Conservation (phyloP, 176 grass and related monocot species). For the Eleusine indica region DNA sequence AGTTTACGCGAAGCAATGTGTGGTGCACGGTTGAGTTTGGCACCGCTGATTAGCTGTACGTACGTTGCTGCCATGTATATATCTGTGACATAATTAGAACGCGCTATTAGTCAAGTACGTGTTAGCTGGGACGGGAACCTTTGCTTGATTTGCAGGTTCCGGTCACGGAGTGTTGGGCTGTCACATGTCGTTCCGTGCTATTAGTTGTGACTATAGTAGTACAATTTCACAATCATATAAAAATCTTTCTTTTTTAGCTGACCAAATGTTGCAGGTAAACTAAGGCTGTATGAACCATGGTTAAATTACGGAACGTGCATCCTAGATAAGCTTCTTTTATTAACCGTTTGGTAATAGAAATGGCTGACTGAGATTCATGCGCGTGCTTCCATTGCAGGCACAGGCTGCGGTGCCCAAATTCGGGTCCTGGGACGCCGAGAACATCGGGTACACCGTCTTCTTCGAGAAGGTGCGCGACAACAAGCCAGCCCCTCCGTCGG, state of each 20-base stretch:
- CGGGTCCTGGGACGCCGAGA: conserved; percentile 78
- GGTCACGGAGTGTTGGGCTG: neutral
- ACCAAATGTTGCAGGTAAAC: no score
- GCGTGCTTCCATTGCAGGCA: conserved; percentile 21
- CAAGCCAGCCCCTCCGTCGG: conserved; percentile 36
- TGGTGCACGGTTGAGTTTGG: neutral
- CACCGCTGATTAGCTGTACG: neutral
- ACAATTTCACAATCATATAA: neutral
- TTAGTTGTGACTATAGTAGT: neutral
- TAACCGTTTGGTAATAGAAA: neutral
- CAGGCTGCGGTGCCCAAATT: conserved; percentile 58
- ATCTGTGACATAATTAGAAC: neutral
- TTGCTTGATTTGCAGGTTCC: neutral
- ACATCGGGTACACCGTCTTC: conserved; percentile 82
- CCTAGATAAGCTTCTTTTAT: neutral
- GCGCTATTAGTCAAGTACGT: neutral
- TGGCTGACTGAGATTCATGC: neutral
- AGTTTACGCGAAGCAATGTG: neutral
- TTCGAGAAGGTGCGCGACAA: conserved; percentile 77
- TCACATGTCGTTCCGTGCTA: neutral
- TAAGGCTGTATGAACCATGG: neutral
- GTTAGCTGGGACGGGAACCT: neutral
- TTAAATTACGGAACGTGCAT: neutral
- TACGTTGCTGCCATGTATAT: neutral
- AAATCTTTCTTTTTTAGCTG: neutral